A percentile compares a stretch with the other conserved stretches of the same genome.
Conservation (phyloP, 2,329 filamentous ascomycete genomes). For the Ceratocystis albifundus region DNA sequence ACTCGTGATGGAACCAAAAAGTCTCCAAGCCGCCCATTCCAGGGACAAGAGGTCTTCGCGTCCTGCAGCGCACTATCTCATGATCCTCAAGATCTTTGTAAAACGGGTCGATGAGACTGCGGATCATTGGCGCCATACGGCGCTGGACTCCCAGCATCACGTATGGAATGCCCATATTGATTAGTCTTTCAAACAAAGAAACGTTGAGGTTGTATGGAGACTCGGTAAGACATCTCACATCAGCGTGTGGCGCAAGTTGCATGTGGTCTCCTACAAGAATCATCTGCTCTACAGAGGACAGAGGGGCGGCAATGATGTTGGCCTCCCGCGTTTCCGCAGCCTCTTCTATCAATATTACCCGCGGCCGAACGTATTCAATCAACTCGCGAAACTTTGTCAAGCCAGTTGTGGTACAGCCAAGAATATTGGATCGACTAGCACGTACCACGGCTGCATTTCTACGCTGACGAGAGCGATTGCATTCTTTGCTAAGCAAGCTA, state of each 20-base stretch:
- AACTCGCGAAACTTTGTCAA: constrained; percentile 67
- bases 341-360: constrained; percentile 64
- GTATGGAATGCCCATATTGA: constrained; percentile 53
- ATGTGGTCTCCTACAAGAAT: constrained; percentile 65
- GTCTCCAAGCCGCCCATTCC: constrained; percentile 33
- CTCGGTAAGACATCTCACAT: constrained; percentile 46
- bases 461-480: constrained; percentile 48
- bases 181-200: constrained; percentile 69
- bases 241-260: constrained; percentile 61
- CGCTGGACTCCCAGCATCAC: constrained; percentile 57
- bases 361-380: constrained; percentile 53
- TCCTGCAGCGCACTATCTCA: constrained; percentile 30
- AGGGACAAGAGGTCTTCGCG: constrained; percentile 33
- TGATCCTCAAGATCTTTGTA: constrained; percentile 39
- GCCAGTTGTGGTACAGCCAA: constrained; percentile 66
- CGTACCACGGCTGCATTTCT: constrained; percentile 40
- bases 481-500: constrained; percentile 37
- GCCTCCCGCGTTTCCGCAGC: constrained; percentile 65
- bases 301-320: constrained; percentile 42
- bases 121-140: constrained; percentile 40
- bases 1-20: constrained; percentile 41
- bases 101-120: constrained; percentile 37
- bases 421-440: constrained; percentile 30
- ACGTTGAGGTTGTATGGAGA: constrained; percentile 56
- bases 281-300: constrained; percentile 42